A percentile compares a stretch with the other conserved stretches of the same genome.
Evolutionary conservation across 2,329 filamentous ascomycete genomes (phyloP).

Genomic region (Cladosporium cucumerinum): DNA sequence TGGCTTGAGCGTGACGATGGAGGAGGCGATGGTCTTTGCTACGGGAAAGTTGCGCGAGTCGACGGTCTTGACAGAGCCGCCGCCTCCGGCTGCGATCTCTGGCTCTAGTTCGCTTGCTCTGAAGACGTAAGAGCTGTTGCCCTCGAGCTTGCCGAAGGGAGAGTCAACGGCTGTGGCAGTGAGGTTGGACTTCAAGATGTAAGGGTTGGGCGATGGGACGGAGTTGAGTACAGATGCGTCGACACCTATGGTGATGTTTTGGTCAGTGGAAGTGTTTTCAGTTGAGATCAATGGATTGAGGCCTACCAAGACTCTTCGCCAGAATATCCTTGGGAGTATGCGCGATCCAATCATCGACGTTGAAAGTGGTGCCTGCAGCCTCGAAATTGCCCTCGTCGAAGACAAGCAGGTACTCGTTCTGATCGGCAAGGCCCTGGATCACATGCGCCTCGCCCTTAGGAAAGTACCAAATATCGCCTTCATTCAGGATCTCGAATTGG

Average conservation of each 20-base stretch:
- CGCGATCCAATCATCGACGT: constrained; percentile 66
- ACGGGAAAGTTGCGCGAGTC: constrained; percentile 65
- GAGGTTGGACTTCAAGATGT: constrained; percentile 59
- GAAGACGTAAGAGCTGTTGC: constrained; percentile 62
- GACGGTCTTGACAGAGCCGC: constrained; percentile 60
- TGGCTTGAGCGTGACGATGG: constrained; percentile 62
- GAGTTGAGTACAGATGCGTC: constrained; percentile 57
- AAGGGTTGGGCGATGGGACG: constrained; percentile 57
- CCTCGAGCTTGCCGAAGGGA: constrained; percentile 49
- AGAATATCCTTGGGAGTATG: constrained; percentile 63
- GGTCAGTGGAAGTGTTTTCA: neutral
- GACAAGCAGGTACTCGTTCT: constrained; percentile 64
- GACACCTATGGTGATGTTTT: constrained; percentile 35
- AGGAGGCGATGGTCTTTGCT: constrained; percentile 62
- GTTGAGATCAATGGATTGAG: too few relatives aligned
- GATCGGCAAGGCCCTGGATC: constrained; percentile 61
- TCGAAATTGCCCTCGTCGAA: constrained; percentile 68
- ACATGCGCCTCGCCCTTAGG: constrained; percentile 58
- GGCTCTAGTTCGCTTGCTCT: constrained; percentile 49
- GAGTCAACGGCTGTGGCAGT: constrained; percentile 48
- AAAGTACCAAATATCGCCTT: constrained; percentile 50
- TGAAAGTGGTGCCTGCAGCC: constrained; percentile 60
- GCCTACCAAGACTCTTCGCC: constrained; percentile 63
- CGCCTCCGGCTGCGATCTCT: constrained; percentile 48
- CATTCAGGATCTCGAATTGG: constrained; percentile 49